phyloP scores from a whole-genome alignment of 2,329 filamentous ascomycete species.

The Saccharata proteae region DNA sequence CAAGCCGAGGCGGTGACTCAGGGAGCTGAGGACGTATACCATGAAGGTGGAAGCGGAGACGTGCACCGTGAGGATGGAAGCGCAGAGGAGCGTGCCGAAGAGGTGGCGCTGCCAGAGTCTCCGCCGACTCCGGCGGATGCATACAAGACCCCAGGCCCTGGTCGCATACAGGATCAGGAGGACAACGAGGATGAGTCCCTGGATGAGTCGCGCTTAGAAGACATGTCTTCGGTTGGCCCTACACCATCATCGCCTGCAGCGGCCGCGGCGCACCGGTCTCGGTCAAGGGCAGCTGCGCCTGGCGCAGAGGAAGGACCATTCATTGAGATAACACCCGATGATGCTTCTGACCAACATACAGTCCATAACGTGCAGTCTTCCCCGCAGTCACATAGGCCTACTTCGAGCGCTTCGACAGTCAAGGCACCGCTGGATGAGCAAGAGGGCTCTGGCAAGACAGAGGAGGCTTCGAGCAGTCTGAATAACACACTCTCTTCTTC shows the following conservation, averaged over 20 bases:
- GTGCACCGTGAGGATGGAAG: neutral
- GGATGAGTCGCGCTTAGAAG: constrained; percentile 15
- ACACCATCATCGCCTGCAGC: constrained; percentile 32
- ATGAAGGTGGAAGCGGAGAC: constrained; percentile 3
- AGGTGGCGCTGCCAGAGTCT: constrained; percentile 16
- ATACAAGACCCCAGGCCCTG: constrained; percentile 29
- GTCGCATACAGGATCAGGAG: constrained; percentile 14
- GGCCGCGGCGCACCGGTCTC: constrained; percentile 26
- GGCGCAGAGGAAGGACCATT: constrained; percentile 5
- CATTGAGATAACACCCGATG: constrained; percentile 3
- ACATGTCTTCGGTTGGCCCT: constrained; percentile 19
- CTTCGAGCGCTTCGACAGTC: constrained; percentile 27
- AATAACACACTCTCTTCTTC: neutral
- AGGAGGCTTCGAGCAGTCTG: neutral
- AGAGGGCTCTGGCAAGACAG: neutral
- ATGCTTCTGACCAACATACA: constrained; percentile 3
- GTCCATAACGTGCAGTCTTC: neutral
- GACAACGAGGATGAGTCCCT: constrained; percentile 15
- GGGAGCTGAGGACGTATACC: neutral
- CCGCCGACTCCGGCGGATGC: constrained; percentile 28
- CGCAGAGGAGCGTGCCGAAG: constrained; percentile 7
- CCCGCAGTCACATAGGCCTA: constrained; percentile 12
- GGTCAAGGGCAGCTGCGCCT: constrained; percentile 9
- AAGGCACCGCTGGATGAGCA: constrained; percentile 12
- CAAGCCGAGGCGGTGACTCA: constrained; percentile 7